Evolutionary conservation across 108 stramenopile species (phyloP).

Genomic region (Nitzschia sp.): DNA sequence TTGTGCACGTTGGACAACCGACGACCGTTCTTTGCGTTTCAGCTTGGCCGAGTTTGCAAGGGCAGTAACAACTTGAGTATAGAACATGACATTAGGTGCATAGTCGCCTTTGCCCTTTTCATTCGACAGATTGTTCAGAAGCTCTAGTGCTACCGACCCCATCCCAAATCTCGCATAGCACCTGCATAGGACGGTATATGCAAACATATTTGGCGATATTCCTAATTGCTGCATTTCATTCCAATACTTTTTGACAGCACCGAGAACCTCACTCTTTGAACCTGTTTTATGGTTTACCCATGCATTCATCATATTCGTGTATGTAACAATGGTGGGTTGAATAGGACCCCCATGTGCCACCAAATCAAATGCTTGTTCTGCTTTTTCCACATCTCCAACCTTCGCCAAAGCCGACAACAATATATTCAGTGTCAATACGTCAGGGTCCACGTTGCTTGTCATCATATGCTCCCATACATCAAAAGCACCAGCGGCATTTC

Average conservation of each 20-base stretch:
- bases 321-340: constrained; percentile 10
- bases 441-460: neutral
- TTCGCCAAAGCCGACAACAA: neutral
- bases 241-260: constrained; percentile 34
- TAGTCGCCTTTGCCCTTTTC: neutral
- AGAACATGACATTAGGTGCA: neutral
- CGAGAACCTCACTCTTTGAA: neutral
- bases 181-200: neutral
- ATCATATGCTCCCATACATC: neutral
- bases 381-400: constrained; percentile 19
- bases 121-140: neutral
- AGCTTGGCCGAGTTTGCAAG: neutral
- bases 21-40: neutral
- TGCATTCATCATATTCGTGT: constrained; percentile 5
- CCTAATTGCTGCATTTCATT: constrained; percentile 35
- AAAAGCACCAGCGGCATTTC: neutral
- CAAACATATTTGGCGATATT: constrained; percentile 29
- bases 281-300: neutral
- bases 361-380: constrained; percentile 31
- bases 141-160: neutral
- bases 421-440: neutral
- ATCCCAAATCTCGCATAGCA: neutral
- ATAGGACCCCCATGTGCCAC: neutral
- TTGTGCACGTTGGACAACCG: neutral
- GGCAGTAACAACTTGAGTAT: neutral